Conservation (phyloP, 805 yeast species). For the Teunomyces stri region DNA sequence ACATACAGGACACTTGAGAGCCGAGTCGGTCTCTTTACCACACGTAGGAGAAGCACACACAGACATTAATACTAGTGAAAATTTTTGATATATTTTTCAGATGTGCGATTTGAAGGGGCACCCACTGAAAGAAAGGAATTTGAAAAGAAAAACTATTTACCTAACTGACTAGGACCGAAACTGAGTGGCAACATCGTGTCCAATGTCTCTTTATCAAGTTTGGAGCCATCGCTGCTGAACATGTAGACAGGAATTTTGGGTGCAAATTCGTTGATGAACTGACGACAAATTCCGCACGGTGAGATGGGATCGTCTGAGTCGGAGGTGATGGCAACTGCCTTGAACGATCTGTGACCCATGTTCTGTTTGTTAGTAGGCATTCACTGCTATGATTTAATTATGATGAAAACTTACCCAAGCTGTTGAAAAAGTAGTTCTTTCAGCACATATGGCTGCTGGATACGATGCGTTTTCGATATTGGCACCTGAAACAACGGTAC, state of each 20-base stretch:
- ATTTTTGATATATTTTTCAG: background rate
- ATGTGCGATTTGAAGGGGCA: constrained; percentile 1
- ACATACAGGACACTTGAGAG: constrained; percentile 89
- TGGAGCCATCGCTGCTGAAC: constrained; percentile 56
- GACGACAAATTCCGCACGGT: constrained; percentile 96
- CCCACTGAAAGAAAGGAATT: too few relatives aligned
- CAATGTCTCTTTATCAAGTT: constrained; percentile 45
- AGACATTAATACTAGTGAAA: constrained; percentile 6
- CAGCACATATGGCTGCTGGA: constrained; percentile 51
- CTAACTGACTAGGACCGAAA: constrained; percentile 71
- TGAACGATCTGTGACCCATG: constrained; percentile 43
- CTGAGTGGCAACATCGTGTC: constrained; percentile 74
- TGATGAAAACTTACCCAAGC: constrained; percentile 28
- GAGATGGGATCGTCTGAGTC: constrained; percentile 59
- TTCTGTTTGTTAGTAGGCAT: constrained; percentile 15
- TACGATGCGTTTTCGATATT: constrained; percentile 93
- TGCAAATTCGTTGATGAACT: constrained; percentile 80
- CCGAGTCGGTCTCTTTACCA: constrained; percentile 73
- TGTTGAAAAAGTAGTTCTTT: constrained; percentile 34
- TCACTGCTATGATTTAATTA: too few relatives aligned
- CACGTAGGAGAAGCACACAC: constrained; percentile 79
- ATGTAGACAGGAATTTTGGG: constrained; percentile 59
- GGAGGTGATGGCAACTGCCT: constrained; percentile 66
- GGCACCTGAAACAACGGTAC: constrained; percentile 63
- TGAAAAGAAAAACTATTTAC: background rate